Percentiles rank a stretch among this genome's conserved stretches.
phyloP scores from a whole-genome alignment of 164 flowering plant genomes.

The Kalanchoe fedtschenkoi region DNA sequence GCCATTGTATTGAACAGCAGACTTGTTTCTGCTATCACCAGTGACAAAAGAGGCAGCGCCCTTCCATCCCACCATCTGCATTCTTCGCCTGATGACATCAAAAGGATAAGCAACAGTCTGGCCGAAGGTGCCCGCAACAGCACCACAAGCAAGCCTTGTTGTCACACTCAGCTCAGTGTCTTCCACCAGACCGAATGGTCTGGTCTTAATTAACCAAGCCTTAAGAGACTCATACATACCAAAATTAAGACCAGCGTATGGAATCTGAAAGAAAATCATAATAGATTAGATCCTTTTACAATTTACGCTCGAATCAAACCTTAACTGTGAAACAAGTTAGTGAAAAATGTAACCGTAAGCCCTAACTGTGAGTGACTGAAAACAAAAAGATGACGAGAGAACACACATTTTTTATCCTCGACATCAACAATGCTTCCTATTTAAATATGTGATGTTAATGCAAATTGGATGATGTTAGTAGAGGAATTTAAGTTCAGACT shows the following conservation, averaged over 20 bases:
- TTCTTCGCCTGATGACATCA: slow-evolving; percentile 90
- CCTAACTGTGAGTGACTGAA: too few species aligned
- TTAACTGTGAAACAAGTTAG: neutral
- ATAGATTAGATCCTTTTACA: neutral
- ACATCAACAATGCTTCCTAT: too few species aligned
- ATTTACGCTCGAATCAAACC: neutral
- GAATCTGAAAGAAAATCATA: slow-evolving; percentile 1
- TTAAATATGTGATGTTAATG: neutral
- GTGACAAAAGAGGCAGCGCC: slow-evolving; percentile 73
- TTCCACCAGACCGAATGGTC: slow-evolving; percentile 55
- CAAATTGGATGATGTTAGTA: neutral
- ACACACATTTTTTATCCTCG: too few species aligned
- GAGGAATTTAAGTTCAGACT: slow-evolving; percentile 17
- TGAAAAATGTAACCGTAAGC: neutral
- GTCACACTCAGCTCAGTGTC: slow-evolving; percentile 61
- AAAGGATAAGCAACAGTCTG: slow-evolving; percentile 98
- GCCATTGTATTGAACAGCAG: slow-evolving; percentile 60
- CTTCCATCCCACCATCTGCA: slow-evolving; percentile 99
- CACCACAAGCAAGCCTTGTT: slow-evolving; percentile 91
- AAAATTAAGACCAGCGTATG: slow-evolving; percentile 94
- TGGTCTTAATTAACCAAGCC: slow-evolving; percentile 62
- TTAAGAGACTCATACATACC: slow-evolving; percentile 92
- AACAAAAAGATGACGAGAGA: neutral
- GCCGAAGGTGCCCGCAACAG: slow-evolving; percentile 95
- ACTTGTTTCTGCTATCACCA: slow-evolving; percentile 70